Percentiles rank a stretch among this genome's conserved stretches.
Evolutionary conservation across 345 rosid species (phyloP).

Genomic region (Gossypium rotundifolium): DNA sequence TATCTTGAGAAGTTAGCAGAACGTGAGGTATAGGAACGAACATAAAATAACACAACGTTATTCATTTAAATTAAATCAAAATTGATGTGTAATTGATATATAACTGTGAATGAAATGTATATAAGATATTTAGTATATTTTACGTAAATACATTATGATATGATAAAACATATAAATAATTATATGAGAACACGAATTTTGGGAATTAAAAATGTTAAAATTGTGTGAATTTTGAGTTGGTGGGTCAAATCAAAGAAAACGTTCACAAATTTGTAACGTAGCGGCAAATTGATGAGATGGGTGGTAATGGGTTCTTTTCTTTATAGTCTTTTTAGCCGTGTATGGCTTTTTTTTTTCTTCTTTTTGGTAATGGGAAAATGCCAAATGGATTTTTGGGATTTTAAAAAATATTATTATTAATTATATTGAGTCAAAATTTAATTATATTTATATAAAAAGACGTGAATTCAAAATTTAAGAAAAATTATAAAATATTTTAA

Average conservation of each 20-base stretch:
- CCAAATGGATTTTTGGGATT: not conserved
- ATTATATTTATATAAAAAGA: too few relatives aligned
- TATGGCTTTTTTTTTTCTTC: not conserved
- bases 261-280: not conserved
- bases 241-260: constrained; percentile 13
- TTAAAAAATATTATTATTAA: too few relatives aligned
- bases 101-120: too few relatives aligned
- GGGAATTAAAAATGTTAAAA: not conserved
- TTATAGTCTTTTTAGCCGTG: not conserved
- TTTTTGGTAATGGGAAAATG: constrained; percentile 1
- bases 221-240: constrained; percentile 6
- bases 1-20: too few relatives aligned
- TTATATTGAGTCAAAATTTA: too few relatives aligned
- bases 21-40: too few relatives aligned
- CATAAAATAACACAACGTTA: too few relatives aligned
- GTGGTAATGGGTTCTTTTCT: not conserved
- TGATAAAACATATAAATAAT: not conserved
- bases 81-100: too few relatives aligned
- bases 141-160: too few relatives aligned
- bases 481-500: too few relatives aligned
- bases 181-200: not conserved
- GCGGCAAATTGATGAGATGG: constrained; percentile 10
- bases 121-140: too few relatives aligned
- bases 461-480: accelerated
- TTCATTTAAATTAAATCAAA: too few relatives aligned